Evolutionary conservation across 768 basidiomycete genomes (phyloP).

Genomic region (Pleurotus tuber-regium): DNA sequence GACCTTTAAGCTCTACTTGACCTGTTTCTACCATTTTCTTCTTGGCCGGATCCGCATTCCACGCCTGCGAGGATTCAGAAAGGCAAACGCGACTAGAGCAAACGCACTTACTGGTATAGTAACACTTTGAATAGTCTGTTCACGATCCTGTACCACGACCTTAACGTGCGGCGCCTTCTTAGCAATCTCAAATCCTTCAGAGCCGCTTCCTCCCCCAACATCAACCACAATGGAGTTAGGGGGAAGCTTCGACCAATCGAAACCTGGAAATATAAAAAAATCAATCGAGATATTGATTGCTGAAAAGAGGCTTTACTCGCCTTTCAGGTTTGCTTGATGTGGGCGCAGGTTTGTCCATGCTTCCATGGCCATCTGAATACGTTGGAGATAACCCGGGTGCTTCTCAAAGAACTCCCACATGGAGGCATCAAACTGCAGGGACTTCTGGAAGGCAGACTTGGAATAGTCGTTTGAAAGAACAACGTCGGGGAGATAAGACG

Average conservation of each 20-base stretch:
- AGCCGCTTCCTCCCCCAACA: slow-evolving; percentile 21
- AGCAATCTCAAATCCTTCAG: slow-evolving; percentile 13
- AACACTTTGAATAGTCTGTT: slow-evolving; percentile 12
- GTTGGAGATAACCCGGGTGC: slow-evolving; percentile 8
- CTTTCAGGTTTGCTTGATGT: slow-evolving; percentile 10
- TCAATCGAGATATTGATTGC: too few relatives aligned
- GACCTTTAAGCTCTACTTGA: slow-evolving; percentile 27
- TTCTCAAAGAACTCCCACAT: slow-evolving; percentile 13
- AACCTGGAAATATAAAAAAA: slow-evolving; percentile 11
- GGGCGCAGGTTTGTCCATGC: slow-evolving; percentile 10
- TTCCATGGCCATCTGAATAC: slow-evolving; percentile 15
- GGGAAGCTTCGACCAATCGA: slow-evolving; percentile 18
- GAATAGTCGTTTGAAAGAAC: slow-evolving; percentile 8
- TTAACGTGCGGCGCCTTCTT: slow-evolving; percentile 13
- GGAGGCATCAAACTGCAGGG: slow-evolving; percentile 4
- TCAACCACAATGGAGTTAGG: slow-evolving; percentile 13
- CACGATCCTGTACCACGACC: slow-evolving; percentile 17
- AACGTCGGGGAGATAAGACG: slow-evolving; percentile 20
- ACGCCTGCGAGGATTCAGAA: not conserved
- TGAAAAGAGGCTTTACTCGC: too few relatives aligned
- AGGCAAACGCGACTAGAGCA: not conserved
- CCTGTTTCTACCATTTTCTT: slow-evolving; percentile 23
- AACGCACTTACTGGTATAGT: not conserved
- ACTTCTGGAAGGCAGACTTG: slow-evolving; percentile 3
- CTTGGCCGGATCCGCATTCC: not conserved